Base-by-base conservation (phyloP, 352 stramenopile genomes). In the Phytophthora tubulina region DNA sequence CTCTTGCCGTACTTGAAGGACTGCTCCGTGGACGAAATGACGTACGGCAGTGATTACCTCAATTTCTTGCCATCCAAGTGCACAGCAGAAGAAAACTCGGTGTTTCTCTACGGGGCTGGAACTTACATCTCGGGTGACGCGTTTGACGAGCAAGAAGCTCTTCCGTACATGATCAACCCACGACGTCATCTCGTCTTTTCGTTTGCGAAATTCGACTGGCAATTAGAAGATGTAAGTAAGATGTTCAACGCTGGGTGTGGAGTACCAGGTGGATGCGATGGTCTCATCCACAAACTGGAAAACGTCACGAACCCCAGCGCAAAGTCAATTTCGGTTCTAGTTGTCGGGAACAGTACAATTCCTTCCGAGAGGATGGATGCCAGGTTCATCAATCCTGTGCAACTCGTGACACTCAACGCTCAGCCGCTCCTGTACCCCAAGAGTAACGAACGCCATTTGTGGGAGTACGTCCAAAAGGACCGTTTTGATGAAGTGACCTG, bases 1-100 rank as follows among this genome's bases (percentile, higher is more conserved):
- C 49, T 84, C n/a, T 45, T 82, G 46, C 78, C 80, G 15, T 88
- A 82, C 65, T 45, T 75, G 49, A 72, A 71, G 35, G 72, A 78
- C 67, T 88, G 78, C 63, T 75, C 72, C 0, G 49, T 85, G 8
- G 60, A 53, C 0, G 44, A 76, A 42, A 67, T 86, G 59, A 68
- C 70, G 14, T 86, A 85, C 69, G 57, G 54, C 36, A 72, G 49
- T 27, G 74, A 84, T 44, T 77, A 73, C 15, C 55, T 72, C 27
- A 82, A 78, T 41, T 84, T 73, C 30, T 62, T 82, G 9, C 79
- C 79, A 0, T 70, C 55, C 3, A 32, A 36, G 3, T 86, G 76
- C 32, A 48, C 52, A 2, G 48, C 52, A 15, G 57, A 74, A 27
- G 33, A 76, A 6, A 50, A 82, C n/a, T 62, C 70, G 3, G 69